Conservation (phyloP, 805 yeast genomes). For the Candida oleophila region DNA sequence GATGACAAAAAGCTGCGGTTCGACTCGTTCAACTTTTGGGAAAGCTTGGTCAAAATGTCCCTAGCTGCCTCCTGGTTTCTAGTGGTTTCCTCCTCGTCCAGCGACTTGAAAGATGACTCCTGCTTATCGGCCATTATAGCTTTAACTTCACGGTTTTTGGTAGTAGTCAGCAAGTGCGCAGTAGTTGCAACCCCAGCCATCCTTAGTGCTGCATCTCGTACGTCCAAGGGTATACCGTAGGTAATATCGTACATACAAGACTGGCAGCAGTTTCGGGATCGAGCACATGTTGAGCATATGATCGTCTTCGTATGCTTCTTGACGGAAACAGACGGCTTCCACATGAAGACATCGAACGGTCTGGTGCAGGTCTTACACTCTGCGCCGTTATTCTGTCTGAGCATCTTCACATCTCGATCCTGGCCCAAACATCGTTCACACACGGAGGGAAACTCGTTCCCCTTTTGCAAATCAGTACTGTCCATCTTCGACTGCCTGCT, state of each 20-base stretch:
- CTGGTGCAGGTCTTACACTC: slow-evolving; percentile 84
- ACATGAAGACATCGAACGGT: slow-evolving; percentile 77
- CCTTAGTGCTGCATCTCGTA: slow-evolving; percentile 78
- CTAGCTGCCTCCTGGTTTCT: slow-evolving; percentile 36
- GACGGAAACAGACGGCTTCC: slow-evolving; percentile 54
- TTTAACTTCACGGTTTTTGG: slow-evolving; percentile 32
- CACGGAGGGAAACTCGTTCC: slow-evolving; percentile 52
- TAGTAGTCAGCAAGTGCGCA: slow-evolving; percentile 1
- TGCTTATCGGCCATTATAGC: slow-evolving; percentile 47
- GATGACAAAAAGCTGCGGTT: neutral
- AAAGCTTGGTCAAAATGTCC: slow-evolving; percentile 51
- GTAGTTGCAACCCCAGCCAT: slow-evolving; percentile 53
- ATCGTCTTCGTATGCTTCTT: slow-evolving; percentile 57
- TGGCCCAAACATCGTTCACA: slow-evolving; percentile 76
- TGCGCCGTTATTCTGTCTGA: slow-evolving; percentile 67
- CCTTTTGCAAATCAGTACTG: slow-evolving; percentile 4
- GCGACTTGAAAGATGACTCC: slow-evolving; percentile 46
- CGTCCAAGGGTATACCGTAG: slow-evolving; percentile 73
- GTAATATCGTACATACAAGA: slow-evolving; percentile 79
- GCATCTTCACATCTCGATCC: slow-evolving; percentile 65
- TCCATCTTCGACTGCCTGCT: neutral
- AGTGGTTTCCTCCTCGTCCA: slow-evolving; percentile 10
- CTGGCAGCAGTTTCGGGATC: slow-evolving; percentile 82
- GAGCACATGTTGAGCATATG: slow-evolving; percentile 79
- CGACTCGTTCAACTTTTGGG: slow-evolving; percentile 27